Evolutionary conservation across 2,329 filamentous ascomycete species (phyloP), one percentile per base, ranked within the genome.

Genomic region (Exophiala phaeomuriformis): DNA sequence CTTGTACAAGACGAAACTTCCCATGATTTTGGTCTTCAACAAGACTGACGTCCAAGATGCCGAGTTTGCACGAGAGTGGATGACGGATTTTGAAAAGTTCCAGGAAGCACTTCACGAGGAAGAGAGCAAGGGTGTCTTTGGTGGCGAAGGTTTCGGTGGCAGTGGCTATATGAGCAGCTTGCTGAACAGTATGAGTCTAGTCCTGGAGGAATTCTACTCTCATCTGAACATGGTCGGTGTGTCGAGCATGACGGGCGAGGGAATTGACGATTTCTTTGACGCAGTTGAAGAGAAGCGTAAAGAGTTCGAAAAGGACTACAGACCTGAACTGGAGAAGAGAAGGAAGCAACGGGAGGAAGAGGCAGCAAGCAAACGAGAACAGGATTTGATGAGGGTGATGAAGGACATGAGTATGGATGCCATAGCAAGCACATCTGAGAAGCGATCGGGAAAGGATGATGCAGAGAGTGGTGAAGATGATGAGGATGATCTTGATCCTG

Each of bases 21-120:
- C 93, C 28, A 98, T 98, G 93, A 94, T 98, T 50, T 75, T 98
- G 5, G 93, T 98, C 7, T 97, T 98, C 78, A 98, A 98, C 77
- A 98, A 98, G 75, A 96, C 90, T 0, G 93, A 98, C 65, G 89
- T 95, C 40, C 89, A 95, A 69, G 86, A 94, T 65, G 88, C 90
- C 0, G 80, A 81, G 29, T 95, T 95, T 65, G 93, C 90, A 1
- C 93, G 91, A 72, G 90, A 97, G 67, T 98, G 94, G 93, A 98
- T 98, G 93, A 95, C 90, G 4, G 91, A 98, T 70, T 98, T 96
- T 65, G 93, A 98, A 61, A 83, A 87, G 0, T 98, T 98, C 73
- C 93, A 97, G 68, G 82, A 82, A 10, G 91, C 94, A 0, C 76
- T 98, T 43, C 80, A 82, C 46, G 75, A 81, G 29, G 93, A 97